A percentile compares a stretch with the other conserved stretches of the same genome.
Evolutionary conservation across 179 eudicot species (phyloP).

Genomic region (Sideroxylon spinosum): DNA sequence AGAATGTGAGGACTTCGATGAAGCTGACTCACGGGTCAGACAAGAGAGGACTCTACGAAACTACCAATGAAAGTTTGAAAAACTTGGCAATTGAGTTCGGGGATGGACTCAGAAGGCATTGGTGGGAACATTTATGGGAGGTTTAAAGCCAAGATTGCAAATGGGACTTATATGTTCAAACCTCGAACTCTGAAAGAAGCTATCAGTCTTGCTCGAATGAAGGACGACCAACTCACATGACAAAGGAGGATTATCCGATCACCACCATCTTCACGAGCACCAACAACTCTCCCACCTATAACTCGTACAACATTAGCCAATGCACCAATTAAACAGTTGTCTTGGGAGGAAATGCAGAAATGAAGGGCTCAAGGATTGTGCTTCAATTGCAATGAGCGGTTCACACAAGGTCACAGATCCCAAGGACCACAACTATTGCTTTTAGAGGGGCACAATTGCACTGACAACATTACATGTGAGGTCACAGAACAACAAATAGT

Average conservation of each 20-base stretch:
- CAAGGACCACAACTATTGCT: not conserved
- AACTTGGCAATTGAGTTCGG: no score
- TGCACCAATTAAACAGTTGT: not conserved
- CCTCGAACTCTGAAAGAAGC: no score
- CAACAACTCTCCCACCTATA: not conserved
- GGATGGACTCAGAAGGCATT: not conserved
- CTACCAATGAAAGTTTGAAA: no score
- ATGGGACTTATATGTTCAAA: not conserved
- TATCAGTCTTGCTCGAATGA: no score
- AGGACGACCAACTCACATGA: not conserved
- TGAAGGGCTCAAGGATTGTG: not conserved
- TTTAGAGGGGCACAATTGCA: not conserved
- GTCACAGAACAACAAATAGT: no score
- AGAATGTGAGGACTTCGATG: no score
- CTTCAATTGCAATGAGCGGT: not conserved
- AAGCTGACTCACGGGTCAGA: not conserved
- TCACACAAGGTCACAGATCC: not conserved
- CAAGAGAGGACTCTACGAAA: not conserved
- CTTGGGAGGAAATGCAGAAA: slow-evolving; percentile 1
- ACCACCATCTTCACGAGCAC: not conserved
- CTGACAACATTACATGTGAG: no score
- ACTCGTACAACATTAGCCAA: not conserved
- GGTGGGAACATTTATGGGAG: not conserved
- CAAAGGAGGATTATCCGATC: not conserved
- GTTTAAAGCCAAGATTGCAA: not conserved